Conservation (phyloP, 768 basidiomycete species). For the Lactarius vividus region DNA sequence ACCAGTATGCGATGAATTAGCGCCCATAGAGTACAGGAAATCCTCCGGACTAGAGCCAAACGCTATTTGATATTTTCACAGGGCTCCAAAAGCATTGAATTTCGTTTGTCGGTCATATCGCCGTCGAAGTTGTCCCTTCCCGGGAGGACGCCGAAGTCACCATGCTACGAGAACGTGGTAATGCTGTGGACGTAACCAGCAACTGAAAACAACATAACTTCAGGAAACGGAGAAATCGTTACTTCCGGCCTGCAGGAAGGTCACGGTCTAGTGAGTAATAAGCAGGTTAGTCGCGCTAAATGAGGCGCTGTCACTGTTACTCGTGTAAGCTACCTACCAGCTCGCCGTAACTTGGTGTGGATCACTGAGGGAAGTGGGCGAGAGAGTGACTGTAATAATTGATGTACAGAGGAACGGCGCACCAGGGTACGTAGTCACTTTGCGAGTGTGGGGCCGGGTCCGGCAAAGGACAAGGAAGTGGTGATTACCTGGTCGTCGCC, state of each 20-base stretch:
- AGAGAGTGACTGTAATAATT: too few species aligned
- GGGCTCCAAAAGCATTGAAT: background rate
- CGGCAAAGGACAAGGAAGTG: conserved; percentile 1
- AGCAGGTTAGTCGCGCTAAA: conserved; percentile 51
- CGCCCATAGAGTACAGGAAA: too few species aligned
- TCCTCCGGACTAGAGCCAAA: background rate
- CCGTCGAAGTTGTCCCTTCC: conserved; percentile 61
- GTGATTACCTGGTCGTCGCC: conserved; percentile 43
- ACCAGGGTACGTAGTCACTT: conserved; percentile 29
- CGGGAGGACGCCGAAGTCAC: conserved; percentile 51
- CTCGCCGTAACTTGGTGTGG: too few species aligned
- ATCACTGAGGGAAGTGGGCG: too few species aligned
- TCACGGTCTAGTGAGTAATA: conserved; percentile 51
- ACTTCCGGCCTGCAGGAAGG: conserved; percentile 59
- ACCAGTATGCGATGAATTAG: too few species aligned
- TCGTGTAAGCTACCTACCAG: too few species aligned
- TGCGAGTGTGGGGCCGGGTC: too few species aligned
- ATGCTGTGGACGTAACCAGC: conserved; percentile 33
- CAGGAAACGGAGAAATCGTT: conserved; percentile 3
- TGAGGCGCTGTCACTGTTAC: conserved; percentile 44
- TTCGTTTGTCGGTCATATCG: conserved; percentile 42
- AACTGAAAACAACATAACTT: background rate
- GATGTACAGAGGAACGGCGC: too few species aligned
- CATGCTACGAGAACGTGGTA: conserved; percentile 61
- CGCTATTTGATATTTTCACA: background rate